phyloP scores from a whole-genome alignment of 2,329 filamentous ascomycete species.

The Diaporthe australafricana region DNA sequence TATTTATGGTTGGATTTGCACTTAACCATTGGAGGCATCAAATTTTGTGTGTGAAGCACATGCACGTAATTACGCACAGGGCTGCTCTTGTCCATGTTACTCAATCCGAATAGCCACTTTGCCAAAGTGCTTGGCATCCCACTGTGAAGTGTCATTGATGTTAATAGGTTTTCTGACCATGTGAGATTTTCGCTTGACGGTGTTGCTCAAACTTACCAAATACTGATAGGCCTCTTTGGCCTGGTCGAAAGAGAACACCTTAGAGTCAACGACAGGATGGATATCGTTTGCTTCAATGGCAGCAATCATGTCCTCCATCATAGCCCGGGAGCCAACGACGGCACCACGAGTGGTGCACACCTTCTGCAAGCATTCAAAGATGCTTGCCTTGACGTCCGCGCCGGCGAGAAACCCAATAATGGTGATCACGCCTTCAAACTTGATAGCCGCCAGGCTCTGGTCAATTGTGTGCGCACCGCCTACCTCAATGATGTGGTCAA shows the following conservation, averaged over 20 bases:
- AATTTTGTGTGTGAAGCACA: no score
- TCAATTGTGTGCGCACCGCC: constrained; percentile 64
- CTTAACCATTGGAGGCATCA: no score
- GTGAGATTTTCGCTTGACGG: no score
- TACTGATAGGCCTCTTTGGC: constrained; percentile 62
- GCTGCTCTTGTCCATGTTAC: constrained; percentile 36
- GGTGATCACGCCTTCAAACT: constrained; percentile 47
- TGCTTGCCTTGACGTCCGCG: constrained; percentile 57
- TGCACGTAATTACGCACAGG: no score
- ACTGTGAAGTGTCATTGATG: constrained; percentile 42
- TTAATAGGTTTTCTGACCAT: neutral
- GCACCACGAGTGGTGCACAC: constrained; percentile 54
- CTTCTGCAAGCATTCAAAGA: constrained; percentile 60
- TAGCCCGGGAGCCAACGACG: constrained; percentile 52
- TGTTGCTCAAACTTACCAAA: constrained; percentile 45
- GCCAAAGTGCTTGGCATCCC: constrained; percentile 65
- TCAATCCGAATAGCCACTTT: constrained; percentile 63
- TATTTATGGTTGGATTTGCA: no score
- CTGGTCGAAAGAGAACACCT: constrained; percentile 52
- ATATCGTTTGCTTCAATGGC: constrained; percentile 56
- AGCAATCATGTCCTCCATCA: constrained; percentile 57
- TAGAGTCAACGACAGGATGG: constrained; percentile 53
- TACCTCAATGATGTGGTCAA: constrained; percentile 67
- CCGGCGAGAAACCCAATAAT: constrained; percentile 57
- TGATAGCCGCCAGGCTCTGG: constrained; percentile 49